These are phyloP conservation scores for Nepenthes gracilis DNA, from an alignment of 148 eudicot species.

Conservation along the genomic window DNA sequence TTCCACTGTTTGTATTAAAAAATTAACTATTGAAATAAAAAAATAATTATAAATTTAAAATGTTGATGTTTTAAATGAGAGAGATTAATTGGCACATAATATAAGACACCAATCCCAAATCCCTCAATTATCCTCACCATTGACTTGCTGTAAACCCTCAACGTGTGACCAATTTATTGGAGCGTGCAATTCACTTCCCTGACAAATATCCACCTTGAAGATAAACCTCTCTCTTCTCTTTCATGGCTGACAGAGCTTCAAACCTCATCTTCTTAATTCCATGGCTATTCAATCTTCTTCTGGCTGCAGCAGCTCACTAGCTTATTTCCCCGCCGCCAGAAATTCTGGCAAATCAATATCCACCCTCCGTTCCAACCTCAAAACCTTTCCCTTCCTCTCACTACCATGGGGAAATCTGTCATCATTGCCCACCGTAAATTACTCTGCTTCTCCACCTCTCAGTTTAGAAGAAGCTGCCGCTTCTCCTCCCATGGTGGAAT, in stretches of 20 bases:
- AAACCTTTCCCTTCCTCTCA: constrained; percentile 4
- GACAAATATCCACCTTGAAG: constrained; percentile 1
- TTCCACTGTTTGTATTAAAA: too few species aligned
- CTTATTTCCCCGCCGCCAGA: constrained; percentile 6
- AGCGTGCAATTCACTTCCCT: constrained; percentile 14
- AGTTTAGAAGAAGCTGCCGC: constrained; percentile 14
- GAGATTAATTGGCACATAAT: too few species aligned
- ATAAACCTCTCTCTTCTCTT: constrained; percentile 7
- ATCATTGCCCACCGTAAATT: background rate
- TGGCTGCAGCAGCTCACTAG: constrained; percentile 6
- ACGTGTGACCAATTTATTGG: constrained; percentile 23
- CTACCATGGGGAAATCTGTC: constrained; percentile 12
- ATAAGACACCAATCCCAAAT: too few species aligned
- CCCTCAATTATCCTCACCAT: too few species aligned
- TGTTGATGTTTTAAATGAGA: too few species aligned
- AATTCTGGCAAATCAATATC: constrained; percentile 9
- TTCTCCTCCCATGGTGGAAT: constrained; percentile 14
- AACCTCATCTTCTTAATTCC: constrained; percentile 5
- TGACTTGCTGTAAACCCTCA: constrained; percentile 11
- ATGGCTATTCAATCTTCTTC: constrained; percentile 19
- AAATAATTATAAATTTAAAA: too few species aligned
- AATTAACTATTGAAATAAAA: too few species aligned
- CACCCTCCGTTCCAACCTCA: constrained; percentile 11
- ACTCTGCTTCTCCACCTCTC: constrained; percentile 20
- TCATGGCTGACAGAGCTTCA: background rate